Base-by-base conservation (phyloP, 176 grass and related monocot genomes). In the Musa itinerans region DNA sequence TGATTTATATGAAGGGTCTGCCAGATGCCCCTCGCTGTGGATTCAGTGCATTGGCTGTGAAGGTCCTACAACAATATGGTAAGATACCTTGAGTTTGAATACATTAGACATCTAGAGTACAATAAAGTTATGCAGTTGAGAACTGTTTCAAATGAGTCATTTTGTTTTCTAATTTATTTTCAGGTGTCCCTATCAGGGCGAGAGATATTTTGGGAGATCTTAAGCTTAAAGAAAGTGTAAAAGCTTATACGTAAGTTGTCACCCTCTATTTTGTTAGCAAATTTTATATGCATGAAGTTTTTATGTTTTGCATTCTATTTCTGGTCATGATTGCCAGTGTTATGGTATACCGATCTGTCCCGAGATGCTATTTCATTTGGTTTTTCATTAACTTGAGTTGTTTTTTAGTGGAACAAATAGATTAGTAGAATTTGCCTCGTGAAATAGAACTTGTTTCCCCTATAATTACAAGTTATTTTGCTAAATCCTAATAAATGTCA, bases 1-100 rank as follows among this genome's bases (percentile, higher is more conserved):
- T 99, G 48, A 87, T 94, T 76, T 99, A 92, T 75, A 99, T 94
- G 91, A 99, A 99, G 76, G 91, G 95, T 71, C 56, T 87, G 79
- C 86, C 84, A 70, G 88, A 92, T 72, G 84, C 88, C 84, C 91
- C 95, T 56, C 87, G 85, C 58, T 99, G 95, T 76, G 88, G 91
- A 51, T 94, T 99, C 71, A 99, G 95, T 72, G 91, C 95, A 72
- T 65, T 99, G 65, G 95, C 95, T 53, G 84, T 99, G 56, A 99
- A 94, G 80, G 89, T 99, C 74, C 86, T 99, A 57, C 79, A 95
- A 53, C 86, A 78, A 75, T 99, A 99, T 79, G 77, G 95, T 99
- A 85, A 85, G 43, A 68, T 79, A 26, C 8, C 13, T 61, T 27
- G 22, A 68, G 62, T 50, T 68, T 27, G 9, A 16, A 16, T 68